These are phyloP conservation scores for Calendula officinalis DNA, from an alignment of 129 eudicot species.

Conservation along the genomic window DNA sequence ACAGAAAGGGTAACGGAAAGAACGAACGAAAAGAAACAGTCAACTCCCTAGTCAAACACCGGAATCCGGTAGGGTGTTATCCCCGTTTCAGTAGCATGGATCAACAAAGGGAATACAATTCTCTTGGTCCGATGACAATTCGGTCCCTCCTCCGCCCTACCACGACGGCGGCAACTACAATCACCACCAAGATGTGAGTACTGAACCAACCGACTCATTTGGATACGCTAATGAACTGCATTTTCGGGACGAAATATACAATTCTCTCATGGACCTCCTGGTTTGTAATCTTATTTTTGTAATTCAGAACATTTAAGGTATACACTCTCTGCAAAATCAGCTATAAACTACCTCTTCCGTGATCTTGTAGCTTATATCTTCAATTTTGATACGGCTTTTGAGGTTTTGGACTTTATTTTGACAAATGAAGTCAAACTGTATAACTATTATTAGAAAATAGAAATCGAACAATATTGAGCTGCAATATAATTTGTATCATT, in stretches of 20 bases:
- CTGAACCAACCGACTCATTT: slow-evolving; percentile 32
- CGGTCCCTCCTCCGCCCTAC: slow-evolving; percentile 22
- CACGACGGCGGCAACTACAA: slow-evolving; percentile 29
- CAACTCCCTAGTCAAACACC: not conserved
- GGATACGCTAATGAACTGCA: slow-evolving; percentile 24
- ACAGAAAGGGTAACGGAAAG: not conserved
- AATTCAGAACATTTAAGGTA: not conserved
- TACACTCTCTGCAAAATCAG: not conserved
- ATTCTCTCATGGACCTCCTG: slow-evolving; percentile 26
- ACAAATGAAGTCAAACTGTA: not conserved
- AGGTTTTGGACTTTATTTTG: not conserved
- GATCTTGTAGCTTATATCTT: not conserved
- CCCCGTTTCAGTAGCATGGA: slow-evolving; percentile 9
- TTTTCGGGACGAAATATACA: slow-evolving; percentile 44
- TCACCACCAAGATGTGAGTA: slow-evolving; percentile 21
- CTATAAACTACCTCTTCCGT: not conserved
- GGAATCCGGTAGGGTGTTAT: slow-evolving; percentile 13
- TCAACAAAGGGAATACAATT: slow-evolving; percentile 16
- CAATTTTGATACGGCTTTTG: not conserved
- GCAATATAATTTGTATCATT: not conserved
- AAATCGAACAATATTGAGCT: not conserved
- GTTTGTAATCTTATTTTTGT: slow-evolving; percentile 13
- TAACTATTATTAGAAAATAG: no score
- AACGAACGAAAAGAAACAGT: no score
- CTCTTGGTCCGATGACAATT: slow-evolving; percentile 39